Base-by-base conservation (phyloP, 805 yeast genomes). In the Maudiozyma saulgeensis region DNA sequence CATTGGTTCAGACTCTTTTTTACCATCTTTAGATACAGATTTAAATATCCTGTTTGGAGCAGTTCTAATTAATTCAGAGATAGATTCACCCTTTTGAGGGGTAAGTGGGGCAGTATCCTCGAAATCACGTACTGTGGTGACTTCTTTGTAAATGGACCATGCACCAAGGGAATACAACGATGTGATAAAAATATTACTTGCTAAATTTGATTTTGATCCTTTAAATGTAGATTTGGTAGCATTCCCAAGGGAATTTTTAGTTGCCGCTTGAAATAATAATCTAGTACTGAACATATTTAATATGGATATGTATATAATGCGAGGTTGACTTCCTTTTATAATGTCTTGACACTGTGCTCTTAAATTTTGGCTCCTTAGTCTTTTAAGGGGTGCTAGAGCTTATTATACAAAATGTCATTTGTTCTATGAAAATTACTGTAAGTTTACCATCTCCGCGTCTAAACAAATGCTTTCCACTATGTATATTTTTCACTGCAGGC, bases 41-140 rank as follows among this genome's bases (percentile, higher is more conserved):
- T 46, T 41, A 19, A 46, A 41, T 5, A 46, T 41, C 34, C 49
- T 32, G 25, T 46, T 46, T 46, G 45, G 49, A 6, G 49, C 35
- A 9, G 35, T 12, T 13, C 8, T 37, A n/a, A 18, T 31, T 9
- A 35, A 6, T 16, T 41, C 35, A n/a, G 15, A 15, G 1, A 41
- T 5, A 16, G 25, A n/a, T 16, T 34, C 41, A 15, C 26, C 19
- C 26, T 45, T 39, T 19, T 26, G 15, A 4, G 28, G 39, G 7
- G 11, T 11, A 7, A n/a, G 4, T 19, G 21, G 25, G 7, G 34
- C 34, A 15, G n/a, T 45, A 4, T 23, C 42, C 13, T 45, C 47
- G 3, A 45, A 38, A 4, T 41, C 35, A 25, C 37, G 34, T n/a
- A 46, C 34, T 16, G 43, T 21, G 1, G 40, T 26, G 28, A 37